Base-by-base conservation (phyloP, 176 grass and related monocot genomes). In the Oryza officinalis region DNA sequence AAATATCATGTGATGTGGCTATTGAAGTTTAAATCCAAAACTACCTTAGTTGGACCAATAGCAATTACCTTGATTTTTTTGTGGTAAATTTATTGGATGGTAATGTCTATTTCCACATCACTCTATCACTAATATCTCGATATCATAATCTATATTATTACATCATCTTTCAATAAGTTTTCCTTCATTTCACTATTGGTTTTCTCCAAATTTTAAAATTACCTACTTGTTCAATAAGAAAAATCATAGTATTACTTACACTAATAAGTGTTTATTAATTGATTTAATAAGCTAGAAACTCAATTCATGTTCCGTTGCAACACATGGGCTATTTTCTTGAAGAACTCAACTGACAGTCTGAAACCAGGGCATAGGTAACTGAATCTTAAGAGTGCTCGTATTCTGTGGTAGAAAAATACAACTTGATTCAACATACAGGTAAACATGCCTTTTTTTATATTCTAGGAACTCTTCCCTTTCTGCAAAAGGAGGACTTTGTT, bases 371-470 rank as follows among this genome's bases (percentile, higher is more conserved):
- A n/a, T 79, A 12, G 27, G n/a, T 67, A 47, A 27, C 18, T 49
- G 63, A 79, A 49, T 43, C 10, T 67, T 79, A 66, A 67, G 26
- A 63, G 44, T 25, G 26, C 8, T 28, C 7, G 0, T 77, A 4
- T 31, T 66, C 5, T 4, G 37, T 27, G 17, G 49, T 61, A 60
- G 4, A 26, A 75, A 37, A 43, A 37, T 20, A 41, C 13, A 41
- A 10, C 13, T n/a, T 43, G 13, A 45, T 76, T 76, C 30, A 47
- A 47, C 49, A 60, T n/a, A 54, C 23, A 28, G 27, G 15, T 74
- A 43, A 72, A 77, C 44, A 68, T n/a, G 13, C 67, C 4, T 33
- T 76, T 84, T 67, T 74, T 25, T 59, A 45, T 45, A 33, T 5
- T 44, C 65, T 10, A 68, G 25, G 45, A 35, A 0, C 14, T 59